Percentiles rank a stretch among this genome's conserved stretches.
Conservation (phyloP, 129 eudicot species). For the Flaveria robusta region DNA sequence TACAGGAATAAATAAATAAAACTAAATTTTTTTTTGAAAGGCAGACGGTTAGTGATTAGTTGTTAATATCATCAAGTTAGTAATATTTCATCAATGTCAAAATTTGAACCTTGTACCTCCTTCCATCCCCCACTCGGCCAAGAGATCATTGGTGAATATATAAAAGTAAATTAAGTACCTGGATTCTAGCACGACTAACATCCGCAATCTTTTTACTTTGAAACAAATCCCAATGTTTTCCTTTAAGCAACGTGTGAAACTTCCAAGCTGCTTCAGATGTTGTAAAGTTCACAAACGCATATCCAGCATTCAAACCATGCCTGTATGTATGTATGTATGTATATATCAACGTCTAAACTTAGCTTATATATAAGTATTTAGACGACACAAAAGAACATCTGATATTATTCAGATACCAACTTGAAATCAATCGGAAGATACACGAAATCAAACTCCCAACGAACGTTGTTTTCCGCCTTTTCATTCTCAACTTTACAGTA, state of each 20-base stretch:
- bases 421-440: constrained; percentile 41
- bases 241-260: constrained; percentile 13
- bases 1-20: no score
- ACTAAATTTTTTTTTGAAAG: no score
- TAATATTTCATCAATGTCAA: no score
- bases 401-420: constrained; percentile 8
- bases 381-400: neutral
- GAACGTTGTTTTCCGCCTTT: neutral
- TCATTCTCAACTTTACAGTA: constrained; percentile 29
- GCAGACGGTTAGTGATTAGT: no score
- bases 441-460: constrained; percentile 31
- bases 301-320: constrained; percentile 31
- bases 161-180: neutral
- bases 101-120: no score
- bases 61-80: no score
- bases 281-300: constrained; percentile 41
- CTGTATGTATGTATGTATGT: constrained; percentile 11
- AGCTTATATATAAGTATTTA: no score
- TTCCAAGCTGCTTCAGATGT: constrained; percentile 35
- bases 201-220: constrained; percentile 36
- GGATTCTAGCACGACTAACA: constrained; percentile 34
- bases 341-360: neutral
- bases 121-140: no score
- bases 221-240: constrained; percentile 32
- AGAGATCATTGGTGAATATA: no score